Base-by-base conservation (phyloP, 1,284 basidiomycete species). In the Tilletia walkeri region DNA sequence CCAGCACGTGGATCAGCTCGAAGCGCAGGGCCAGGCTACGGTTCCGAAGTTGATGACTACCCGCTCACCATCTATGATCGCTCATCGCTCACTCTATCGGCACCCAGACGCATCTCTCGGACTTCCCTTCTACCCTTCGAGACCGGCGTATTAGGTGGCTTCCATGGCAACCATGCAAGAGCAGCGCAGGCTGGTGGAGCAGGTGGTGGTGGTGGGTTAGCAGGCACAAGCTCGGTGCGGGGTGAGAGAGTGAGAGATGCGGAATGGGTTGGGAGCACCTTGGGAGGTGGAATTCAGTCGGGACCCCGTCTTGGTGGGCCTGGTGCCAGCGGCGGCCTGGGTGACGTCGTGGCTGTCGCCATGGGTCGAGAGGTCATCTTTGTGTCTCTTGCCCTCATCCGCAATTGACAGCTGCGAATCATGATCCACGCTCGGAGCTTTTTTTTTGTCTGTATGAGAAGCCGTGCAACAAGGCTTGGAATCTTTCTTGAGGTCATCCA, bases 281-380 rank as follows among this genome's bases (percentile, higher is more conserved):
- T 56, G 54, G 54, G 18, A 30, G 54, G 24, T 4, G 54, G 54
- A 10, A 4, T 56, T 34, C 10, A 24, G 4, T 20, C 54, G 12
- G 54, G 50, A 49, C 47, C 47, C 16, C 12, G n/a, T 53, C 7
- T 30, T 18, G 50, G 50, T 6, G 24, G n/a, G 12, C 20, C n/a
- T 30, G 54, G 18, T 30, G 20, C 34, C 12, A 14, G 54, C 20
- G n/a, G 24, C 12, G 54, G 54, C 5, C 54, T 56, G 20, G 54
- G 54, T 10, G 54, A 56, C 20, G 54, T 56, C 24, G 24, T 34
- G 24, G 54, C 54, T 5, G 54, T 56, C 20, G 54, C 54, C 24
- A 56, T 56, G 54, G 54, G 54, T 56, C 16, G 54, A n/a, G 54
- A 56, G 54, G 54, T 56, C 54, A 30, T 56, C 54, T 20, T 56